phyloP scores from a whole-genome alignment of 768 basidiomycete species.

The Holtermannia corniformis region DNA sequence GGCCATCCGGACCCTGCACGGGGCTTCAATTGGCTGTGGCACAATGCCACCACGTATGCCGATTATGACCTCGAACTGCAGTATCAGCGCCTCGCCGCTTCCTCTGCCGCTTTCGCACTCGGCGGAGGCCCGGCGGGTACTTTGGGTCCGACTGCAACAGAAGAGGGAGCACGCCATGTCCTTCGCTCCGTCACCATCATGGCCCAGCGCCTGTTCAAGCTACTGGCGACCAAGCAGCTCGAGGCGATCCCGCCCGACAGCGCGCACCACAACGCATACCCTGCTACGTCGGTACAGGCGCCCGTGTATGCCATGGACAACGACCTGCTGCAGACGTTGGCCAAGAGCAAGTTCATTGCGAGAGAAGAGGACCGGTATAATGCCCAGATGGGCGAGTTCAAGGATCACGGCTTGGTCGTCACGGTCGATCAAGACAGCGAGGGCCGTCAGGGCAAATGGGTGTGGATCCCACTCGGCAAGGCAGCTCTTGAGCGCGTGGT shows the following conservation, averaged over 20 bases:
- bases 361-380: slow-evolving; percentile 76
- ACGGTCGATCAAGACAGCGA: slow-evolving; percentile 43
- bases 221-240: slow-evolving; percentile 63
- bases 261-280: slow-evolving; percentile 33
- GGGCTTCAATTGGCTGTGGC: slow-evolving; percentile 48
- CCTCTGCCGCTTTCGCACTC: slow-evolving; percentile 18
- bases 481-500: slow-evolving; percentile 51
- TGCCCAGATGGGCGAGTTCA: slow-evolving; percentile 76
- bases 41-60: slow-evolving; percentile 76
- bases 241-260: slow-evolving; percentile 47
- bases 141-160: too few species aligned
- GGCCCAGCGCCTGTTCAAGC: slow-evolving; percentile 68
- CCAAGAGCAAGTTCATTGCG: slow-evolving; percentile 76
- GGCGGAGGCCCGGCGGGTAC: slow-evolving; percentile 40
- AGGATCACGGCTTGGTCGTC: slow-evolving; percentile 73
- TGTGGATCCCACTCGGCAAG: slow-evolving; percentile 81
- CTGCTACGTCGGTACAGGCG: slow-evolving; percentile 57
- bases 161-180: slow-evolving; percentile 68
- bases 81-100: slow-evolving; percentile 27
- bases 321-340: slow-evolving; percentile 44
- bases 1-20: slow-evolving; percentile 32
- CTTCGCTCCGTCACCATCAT: slow-evolving; percentile 78
- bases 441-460: slow-evolving; percentile 50
- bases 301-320: slow-evolving; percentile 52
- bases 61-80: slow-evolving; percentile 69